Evolutionary conservation across 352 stramenopile species (phyloP), one percentile per base, ranked within the genome.

Genomic region (Thalassiosira pacifica): DNA sequence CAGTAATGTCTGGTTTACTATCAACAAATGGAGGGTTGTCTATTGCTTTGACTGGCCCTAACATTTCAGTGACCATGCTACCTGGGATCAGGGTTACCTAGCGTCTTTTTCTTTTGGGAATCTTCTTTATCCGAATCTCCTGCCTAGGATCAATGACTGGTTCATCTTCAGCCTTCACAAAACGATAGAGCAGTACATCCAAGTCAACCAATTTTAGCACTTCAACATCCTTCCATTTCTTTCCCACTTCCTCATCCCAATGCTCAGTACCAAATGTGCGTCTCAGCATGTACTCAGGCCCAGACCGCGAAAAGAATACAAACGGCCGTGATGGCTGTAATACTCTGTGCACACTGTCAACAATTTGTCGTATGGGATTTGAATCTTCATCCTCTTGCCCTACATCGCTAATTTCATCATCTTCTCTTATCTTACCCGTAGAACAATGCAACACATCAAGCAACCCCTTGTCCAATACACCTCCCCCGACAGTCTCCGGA

Each of bases 391-490:
- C 10, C 48, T 60, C 57, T 8, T 57, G 26, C 19, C 18, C 64
- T n/a, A 26, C 55, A 11, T 53, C 24, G 27, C 5, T 37, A 31
- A 16, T 19, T 31, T 40, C 22, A 59, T 69, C 16, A 3, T 63
- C 53, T 13, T 45, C 9, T 27, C 32, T 11, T 24, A 85, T 60
- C 2, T 55, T 77, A 0, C 65, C 53, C 64, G 64, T 75, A 13
- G 88, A 86, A 84, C 88, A 91, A 86, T 90, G 93, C 0, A 95
- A 69, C 0, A 83, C 82, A 86, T 95, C 91, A 2, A 95, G 53
- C 59, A 95, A 79, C 34, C 91, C 91, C 72, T 95, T 95, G 79
- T 95, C 91, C 22, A 94, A 24, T 37, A 92, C 85, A 42, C 57
- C 81, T 13, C 88, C 90, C 65, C 86, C 68, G 0, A 95, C 82